Evolutionary conservation across 164 flowering plant species (phyloP).

Genomic region (Liquidambar formosana): DNA sequence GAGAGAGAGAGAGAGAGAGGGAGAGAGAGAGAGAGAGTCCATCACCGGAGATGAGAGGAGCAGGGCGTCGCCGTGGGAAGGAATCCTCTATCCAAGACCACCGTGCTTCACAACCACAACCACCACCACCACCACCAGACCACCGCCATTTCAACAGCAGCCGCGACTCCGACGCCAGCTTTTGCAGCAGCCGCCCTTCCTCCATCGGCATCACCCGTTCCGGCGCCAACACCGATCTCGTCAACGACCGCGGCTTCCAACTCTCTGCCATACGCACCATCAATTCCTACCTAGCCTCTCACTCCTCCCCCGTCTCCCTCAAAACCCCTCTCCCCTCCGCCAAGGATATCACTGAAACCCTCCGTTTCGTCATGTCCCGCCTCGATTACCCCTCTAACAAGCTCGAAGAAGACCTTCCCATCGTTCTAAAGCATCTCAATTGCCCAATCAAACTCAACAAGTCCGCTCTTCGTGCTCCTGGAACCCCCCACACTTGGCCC

Average conservation of each 20-base stretch:
- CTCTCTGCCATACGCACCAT: constrained; percentile 54
- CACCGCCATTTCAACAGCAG: constrained; percentile 14
- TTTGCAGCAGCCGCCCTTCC: constrained; percentile 58
- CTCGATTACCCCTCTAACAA: constrained; percentile 46
- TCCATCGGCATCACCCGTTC: constrained; percentile 21
- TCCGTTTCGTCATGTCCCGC: constrained; percentile 44
- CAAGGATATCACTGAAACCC: constrained; percentile 57
- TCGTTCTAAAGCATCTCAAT: constrained; percentile 47
- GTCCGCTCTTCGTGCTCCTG: constrained; percentile 68
- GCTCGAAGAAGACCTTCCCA: constrained; percentile 67
- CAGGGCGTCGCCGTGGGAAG: not conserved
- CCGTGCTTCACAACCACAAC: constrained; percentile 6
- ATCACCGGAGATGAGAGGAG: constrained; percentile 6
- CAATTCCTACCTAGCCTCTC: constrained; percentile 62
- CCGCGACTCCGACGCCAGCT: constrained; percentile 73
- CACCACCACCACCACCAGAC: constrained; percentile 16
- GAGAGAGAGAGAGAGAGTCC: not conserved
- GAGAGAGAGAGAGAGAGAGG: not conserved
- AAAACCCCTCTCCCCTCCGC: constrained; percentile 63
- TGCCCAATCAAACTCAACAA: constrained; percentile 75
- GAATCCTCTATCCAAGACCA: not conserved
- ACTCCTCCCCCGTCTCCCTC: constrained; percentile 41
- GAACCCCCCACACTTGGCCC: constrained; percentile 85
- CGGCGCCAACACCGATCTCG: constrained; percentile 26
- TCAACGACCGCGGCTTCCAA: constrained; percentile 59